Percentiles rank a stretch among this genome's conserved stretches.
These are phyloP conservation scores for Pleoardoris graminearum DNA, from an alignment of 2,329 filamentous ascomycete genomes.

Conservation along the genomic window DNA sequence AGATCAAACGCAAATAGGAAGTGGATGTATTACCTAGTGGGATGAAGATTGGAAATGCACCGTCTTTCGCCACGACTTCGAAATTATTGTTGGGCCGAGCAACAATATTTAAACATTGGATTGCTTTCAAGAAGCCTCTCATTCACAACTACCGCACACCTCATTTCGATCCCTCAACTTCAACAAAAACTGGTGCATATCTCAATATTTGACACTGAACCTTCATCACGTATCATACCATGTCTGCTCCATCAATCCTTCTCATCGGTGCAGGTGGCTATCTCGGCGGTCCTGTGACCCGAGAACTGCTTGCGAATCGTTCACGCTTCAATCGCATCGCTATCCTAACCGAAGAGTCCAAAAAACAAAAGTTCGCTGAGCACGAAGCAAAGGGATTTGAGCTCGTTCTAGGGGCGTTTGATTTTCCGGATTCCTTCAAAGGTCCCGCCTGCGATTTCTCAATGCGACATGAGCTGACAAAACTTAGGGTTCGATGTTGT, in stretches of 20 bases:
- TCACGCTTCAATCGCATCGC: conserved; percentile 15
- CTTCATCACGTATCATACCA: conserved; percentile 14
- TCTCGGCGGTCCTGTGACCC: conserved; percentile 10
- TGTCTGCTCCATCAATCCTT: conserved; percentile 15
- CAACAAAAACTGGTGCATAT: neutral
- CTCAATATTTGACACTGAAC: conserved; percentile 13
- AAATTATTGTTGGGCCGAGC: conserved; percentile 11
- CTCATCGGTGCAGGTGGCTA: conserved; percentile 15
- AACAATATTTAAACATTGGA: conserved; percentile 16
- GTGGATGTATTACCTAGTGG: conserved; percentile 12
- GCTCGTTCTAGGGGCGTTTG: conserved; percentile 14
- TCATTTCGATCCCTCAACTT: neutral
- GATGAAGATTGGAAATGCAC: conserved; percentile 12
- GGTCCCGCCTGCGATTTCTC: conserved; percentile 12
- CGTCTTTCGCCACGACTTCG: conserved; percentile 2
- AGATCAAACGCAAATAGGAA: conserved; percentile 15
- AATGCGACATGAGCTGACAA: conserved; percentile 14
- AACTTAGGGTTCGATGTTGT: conserved; percentile 16
- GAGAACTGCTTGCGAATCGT: conserved; percentile 11
- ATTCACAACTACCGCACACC: conserved; percentile 8
- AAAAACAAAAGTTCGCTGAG: conserved; percentile 15
- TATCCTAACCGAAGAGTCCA: conserved; percentile 14
- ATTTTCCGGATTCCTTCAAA: conserved; percentile 16
- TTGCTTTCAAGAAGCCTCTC: conserved; percentile 13
- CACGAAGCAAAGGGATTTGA: conserved; percentile 13